Evolutionary conservation across 768 basidiomycete genomes (phyloP).

Genomic region (Auricularia sp.): DNA sequence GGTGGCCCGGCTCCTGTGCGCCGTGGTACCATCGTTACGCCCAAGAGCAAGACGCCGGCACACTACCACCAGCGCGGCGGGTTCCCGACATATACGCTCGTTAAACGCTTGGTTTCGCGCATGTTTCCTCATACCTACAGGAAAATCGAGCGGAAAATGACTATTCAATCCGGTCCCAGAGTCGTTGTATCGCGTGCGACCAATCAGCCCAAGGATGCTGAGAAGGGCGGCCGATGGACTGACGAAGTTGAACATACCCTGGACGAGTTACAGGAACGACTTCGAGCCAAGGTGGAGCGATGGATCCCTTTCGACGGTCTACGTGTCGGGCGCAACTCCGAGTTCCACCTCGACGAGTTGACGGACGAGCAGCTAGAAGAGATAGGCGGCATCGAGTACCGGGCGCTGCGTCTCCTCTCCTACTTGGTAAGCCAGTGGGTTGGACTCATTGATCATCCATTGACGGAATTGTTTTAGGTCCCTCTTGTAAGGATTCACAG

Average conservation of each 20-base stretch:
- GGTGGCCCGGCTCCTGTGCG: neutral
- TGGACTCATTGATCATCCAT: conserved; percentile 44
- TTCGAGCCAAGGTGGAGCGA: neutral
- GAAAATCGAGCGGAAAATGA: neutral
- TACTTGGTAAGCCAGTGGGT: conserved; percentile 45
- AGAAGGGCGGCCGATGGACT: neutral
- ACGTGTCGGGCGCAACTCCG: conserved; percentile 68
- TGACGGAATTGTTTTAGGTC: neutral
- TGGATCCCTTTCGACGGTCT: neutral
- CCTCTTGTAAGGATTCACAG: neutral
- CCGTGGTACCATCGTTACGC: neutral
- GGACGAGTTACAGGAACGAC: neutral
- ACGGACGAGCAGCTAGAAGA: conserved; percentile 85
- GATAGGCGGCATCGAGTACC: conserved; percentile 90
- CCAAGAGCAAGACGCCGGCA: neutral
- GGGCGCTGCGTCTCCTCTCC: conserved; percentile 59
- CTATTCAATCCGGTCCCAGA: neutral
- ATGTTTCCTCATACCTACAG: neutral
- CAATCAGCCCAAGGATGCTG: neutral
- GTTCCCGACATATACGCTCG: neutral
- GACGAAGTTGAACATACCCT: neutral
- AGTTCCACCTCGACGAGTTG: conserved; percentile 37
- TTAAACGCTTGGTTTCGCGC: neutral
- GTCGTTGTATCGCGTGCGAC: neutral
- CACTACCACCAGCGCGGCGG: neutral